Percentiles rank a stretch among this genome's conserved stretches.
These are phyloP conservation scores for Aspergillus fumigatiaffinis DNA, from an alignment of 2,329 filamentous ascomycete genomes.

Conservation along the genomic window DNA sequence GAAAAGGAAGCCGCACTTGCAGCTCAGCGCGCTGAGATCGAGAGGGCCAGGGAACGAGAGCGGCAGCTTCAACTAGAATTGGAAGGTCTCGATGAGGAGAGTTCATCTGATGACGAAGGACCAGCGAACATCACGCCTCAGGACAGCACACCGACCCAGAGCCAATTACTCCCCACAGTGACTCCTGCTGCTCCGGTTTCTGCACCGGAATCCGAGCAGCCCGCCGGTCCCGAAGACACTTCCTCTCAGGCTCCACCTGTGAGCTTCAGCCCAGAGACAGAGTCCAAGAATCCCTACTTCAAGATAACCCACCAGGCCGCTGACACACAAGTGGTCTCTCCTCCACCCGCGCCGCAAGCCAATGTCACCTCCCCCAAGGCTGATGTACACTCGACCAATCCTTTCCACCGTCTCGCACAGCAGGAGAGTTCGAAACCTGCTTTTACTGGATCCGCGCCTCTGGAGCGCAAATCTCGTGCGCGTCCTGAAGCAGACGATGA, in stretches of 20 bases:
- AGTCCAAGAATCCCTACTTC: conserved; percentile 94
- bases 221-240: conserved; percentile 46
- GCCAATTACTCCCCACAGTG: conserved; percentile 48
- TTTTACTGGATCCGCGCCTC: conserved; percentile 48
- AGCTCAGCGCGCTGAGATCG: conserved; percentile 83
- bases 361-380: conserved; percentile 33
- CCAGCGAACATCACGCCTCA: conserved; percentile 65
- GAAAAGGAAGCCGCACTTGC: conserved; percentile 83
- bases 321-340: conserved; percentile 48
- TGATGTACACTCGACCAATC: conserved; percentile 76
- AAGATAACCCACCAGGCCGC: conserved; percentile 74
- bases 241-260: conserved; percentile 50
- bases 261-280: conserved; percentile 59
- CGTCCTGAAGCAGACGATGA: conserved; percentile 65
- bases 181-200: conserved; percentile 24
- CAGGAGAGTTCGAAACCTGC: conserved; percentile 50
- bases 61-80: conserved; percentile 84
- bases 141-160: conserved; percentile 56
- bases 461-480: conserved; percentile 48
- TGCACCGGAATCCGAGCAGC: conserved; percentile 46
- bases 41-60: conserved; percentile 85
- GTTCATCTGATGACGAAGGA: conserved; percentile 77
- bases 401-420: conserved; percentile 83
- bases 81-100: conserved; percentile 70
- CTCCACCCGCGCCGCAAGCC: conserved; percentile 43